Evolutionary conservation across 2,329 filamentous ascomycete species (phyloP), one percentile per base, ranked within the genome.

Genomic region (Beauveria sp.): DNA sequence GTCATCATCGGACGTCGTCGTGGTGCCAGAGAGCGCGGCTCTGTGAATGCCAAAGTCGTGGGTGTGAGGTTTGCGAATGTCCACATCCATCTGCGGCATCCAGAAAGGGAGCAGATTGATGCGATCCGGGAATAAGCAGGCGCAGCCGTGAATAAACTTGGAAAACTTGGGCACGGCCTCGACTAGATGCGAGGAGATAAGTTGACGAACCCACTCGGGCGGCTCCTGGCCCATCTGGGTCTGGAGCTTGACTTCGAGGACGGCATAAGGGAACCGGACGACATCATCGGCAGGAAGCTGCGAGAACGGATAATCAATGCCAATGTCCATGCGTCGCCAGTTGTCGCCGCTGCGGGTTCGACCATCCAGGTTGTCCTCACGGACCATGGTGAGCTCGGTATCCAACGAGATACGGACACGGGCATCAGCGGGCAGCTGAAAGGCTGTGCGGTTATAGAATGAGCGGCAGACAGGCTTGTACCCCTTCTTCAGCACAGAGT

Each of bases 111-210:
- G 80, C 14, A 99, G 81, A 53, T 97, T 80, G 74, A 99, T 99
- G 60, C 89, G 86, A 50, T 87, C 83, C 0, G 92, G 92, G 73
- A 97, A 96, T 51, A 99, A 77, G 12, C 85, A 90, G 10, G 93
- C 93, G 2, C 88, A 92, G 62, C 94, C 94, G 73, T 99, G 94
- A 62, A 99, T 97, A 73, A 97, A 99, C 77, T 99, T 99, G 70
- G 92, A 97, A 76, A 97, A 99, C 72, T 99, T 99, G 64, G 94
- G 94, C 2, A 99, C 92, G n/a, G 94, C 92, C 76, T 99, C 94
- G 2, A 99, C 94, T 18, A 99, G 82, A 76, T 99, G 94, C 64
- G 92, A 96, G 14, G 91, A 84, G 50, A 92, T 96, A 56, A 99
- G 82, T 71, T 97, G 91, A 24, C 92, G 88, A 67, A 99, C 93